Conservation (phyloP, 2,329 filamentous ascomycete genomes). For the Fusarium ramigenum region DNA sequence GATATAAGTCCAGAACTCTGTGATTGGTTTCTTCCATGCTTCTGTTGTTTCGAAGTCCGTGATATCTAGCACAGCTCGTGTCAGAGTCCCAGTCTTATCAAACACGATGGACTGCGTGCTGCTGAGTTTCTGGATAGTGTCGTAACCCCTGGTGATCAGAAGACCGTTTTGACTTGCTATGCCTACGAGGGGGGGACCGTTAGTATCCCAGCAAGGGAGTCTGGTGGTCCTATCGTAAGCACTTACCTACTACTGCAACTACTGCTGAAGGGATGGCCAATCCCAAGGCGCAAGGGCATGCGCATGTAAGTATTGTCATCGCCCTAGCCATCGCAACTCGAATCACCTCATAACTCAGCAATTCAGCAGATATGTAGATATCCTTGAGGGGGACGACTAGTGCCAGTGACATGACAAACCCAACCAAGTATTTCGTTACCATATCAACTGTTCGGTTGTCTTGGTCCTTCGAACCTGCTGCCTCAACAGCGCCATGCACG, state of each 20-base stretch:
- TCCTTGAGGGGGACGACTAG: background rate
- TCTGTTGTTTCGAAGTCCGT: background rate
- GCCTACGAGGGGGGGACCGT: fast-evolving
- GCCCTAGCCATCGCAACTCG: background rate
- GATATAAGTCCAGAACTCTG: background rate
- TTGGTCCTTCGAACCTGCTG: background rate
- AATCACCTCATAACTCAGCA: background rate
- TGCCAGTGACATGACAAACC: background rate
- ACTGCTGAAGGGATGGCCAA: background rate
- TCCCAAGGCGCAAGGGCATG: background rate
- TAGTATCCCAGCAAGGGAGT: background rate
- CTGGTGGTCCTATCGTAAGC: fast-evolving
- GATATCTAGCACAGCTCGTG: background rate
- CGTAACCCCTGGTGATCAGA: background rate
- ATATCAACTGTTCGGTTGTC: background rate
- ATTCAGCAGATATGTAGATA: fast-evolving
- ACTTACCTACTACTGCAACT: background rate
- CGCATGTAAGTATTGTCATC: background rate
- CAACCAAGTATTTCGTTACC: background rate
- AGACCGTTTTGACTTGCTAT: background rate
- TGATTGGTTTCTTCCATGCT: background rate
- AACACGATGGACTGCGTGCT: background rate
- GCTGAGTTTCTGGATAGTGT: background rate
- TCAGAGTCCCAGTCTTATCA: background rate
- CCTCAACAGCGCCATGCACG: background rate